Evolutionary conservation across 805 yeast genomes (phyloP), one percentile per base, ranked within the genome.

Genomic region (Metschnikowia colocasiae): DNA sequence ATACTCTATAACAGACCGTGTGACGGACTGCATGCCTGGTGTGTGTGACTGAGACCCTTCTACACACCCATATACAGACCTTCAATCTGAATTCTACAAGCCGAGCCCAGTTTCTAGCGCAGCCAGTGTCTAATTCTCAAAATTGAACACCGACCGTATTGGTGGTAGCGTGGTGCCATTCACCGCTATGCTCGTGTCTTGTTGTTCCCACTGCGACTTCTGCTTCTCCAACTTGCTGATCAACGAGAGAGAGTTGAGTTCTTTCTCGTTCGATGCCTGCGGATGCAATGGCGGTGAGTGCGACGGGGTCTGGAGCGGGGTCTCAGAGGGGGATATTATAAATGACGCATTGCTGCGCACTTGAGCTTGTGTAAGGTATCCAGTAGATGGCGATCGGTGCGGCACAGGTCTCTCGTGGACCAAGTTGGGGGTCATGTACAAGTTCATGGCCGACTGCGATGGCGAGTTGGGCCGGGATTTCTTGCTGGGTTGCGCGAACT

Each of bases 381-480:
- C 45, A 12, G 43, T 23, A 6, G 41, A 18, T 16, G 36, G 41
- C 30, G 50, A 22, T 6, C 31, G 27, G 20, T 31, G 43, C 10
- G 29, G 20, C 22, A 16, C 16, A n/a, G 43, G 22, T 22, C 36
- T 27, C n/a, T 40, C 43, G n/a, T 40, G 35, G 12, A 32, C 29
- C 27, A 32, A 32, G 48, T 40, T 38, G 16, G 51, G 47, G 10
- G 47, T 34, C 29, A 22, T 43, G 40, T 48, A 41, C 30, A 53
- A 33, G 34, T 45, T 46, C 30, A 47, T 43, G 12, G 50, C 37
- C 3, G 58, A 36, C 34, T 43, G 56, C 3, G 57, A 61, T 19
- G 81, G 81, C 9, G 79, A 74, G 56, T 67, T 74, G 26, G 80
- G 80, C 51, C 80, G 62, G 13, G 78, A 73, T 55, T 70, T 73